Evolutionary conservation across 805 yeast species (phyloP).

Genomic region (Candida boidinii): DNA sequence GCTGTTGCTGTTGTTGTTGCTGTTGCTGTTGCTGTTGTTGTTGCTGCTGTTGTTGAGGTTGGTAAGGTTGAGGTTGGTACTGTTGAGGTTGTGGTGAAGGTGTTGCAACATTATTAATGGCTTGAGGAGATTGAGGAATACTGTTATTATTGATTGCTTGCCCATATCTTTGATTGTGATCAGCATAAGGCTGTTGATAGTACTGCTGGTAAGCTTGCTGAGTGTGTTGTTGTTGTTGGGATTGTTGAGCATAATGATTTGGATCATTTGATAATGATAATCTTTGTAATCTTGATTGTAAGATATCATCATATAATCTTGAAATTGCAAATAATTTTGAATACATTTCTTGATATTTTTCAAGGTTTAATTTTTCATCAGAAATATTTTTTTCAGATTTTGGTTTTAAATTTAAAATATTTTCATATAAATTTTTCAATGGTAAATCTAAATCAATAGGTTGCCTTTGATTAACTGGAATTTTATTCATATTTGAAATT

Average conservation of each 20-base stretch:
- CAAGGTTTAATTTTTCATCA: constrained; percentile 53
- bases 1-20: too few species aligned
- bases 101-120: background rate
- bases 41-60: background rate
- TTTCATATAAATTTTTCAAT: constrained; percentile 49
- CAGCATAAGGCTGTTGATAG: background rate
- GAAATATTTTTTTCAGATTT: constrained; percentile 55
- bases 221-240: background rate
- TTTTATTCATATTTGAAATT: constrained; percentile 42
- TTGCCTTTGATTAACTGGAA: constrained; percentile 25
- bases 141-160: too few species aligned
- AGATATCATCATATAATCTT: constrained; percentile 64
- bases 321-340: constrained; percentile 69
- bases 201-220: background rate
- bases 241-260: background rate
- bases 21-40: constrained; percentile 3
- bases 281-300: constrained; percentile 44
- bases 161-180: too few species aligned
- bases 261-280: constrained; percentile 7
- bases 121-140: too few species aligned
- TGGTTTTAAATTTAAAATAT: constrained; percentile 56
- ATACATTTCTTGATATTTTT: constrained; percentile 61
- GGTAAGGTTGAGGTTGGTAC: background rate
- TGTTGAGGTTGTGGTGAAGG: background rate
- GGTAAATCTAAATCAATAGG: constrained; percentile 35